These are phyloP conservation scores for Suillus subluteus DNA, from an alignment of 768 basidiomycete genomes.

Conservation along the genomic window DNA sequence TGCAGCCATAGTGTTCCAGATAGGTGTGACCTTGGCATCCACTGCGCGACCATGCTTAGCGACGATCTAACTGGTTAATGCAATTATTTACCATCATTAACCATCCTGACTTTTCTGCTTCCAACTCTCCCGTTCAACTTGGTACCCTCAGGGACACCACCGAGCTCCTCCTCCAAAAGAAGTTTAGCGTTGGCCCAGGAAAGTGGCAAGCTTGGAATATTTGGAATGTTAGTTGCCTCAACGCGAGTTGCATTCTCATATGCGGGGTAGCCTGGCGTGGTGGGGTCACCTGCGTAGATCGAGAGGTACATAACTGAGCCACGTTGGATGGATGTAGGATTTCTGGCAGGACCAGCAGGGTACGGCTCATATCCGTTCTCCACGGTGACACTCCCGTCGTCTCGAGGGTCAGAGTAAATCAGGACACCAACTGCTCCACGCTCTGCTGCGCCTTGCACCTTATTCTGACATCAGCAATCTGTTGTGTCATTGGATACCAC, in stretches of 20 bases:
- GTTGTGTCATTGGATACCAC: conserved; percentile 22
- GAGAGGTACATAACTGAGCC: conserved; percentile 80
- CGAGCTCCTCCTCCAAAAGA: conserved; percentile 60
- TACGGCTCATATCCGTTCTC: conserved; percentile 74
- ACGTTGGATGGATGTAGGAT: conserved; percentile 82
- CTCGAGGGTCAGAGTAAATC: conserved; percentile 85
- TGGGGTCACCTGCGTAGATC: conserved; percentile 74
- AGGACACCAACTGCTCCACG: conserved; percentile 77
- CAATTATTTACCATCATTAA: conserved; percentile 52
- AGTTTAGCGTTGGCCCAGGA: conserved; percentile 83
- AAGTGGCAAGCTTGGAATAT: conserved; percentile 87
- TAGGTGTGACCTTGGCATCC: conserved; percentile 78
- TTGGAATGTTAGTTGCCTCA: conserved; percentile 63
- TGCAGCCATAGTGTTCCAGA: conserved; percentile 87
- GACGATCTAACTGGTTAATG: not conserved
- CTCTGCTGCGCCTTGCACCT: conserved; percentile 86
- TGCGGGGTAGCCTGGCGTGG: conserved; percentile 86
- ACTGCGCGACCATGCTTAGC: conserved; percentile 43
- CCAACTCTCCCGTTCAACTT: conserved; percentile 55
- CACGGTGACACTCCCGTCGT: conserved; percentile 79
- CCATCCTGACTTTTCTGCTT: conserved; percentile 48
- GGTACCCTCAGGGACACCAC: conserved; percentile 40
- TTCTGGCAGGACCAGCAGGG: conserved; percentile 87
- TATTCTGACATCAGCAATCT: conserved; percentile 18
- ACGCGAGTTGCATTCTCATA: conserved; percentile 78